Base-by-base conservation (phyloP, 2,329 filamentous ascomycete species). In the Juglanconis sp. region DNA sequence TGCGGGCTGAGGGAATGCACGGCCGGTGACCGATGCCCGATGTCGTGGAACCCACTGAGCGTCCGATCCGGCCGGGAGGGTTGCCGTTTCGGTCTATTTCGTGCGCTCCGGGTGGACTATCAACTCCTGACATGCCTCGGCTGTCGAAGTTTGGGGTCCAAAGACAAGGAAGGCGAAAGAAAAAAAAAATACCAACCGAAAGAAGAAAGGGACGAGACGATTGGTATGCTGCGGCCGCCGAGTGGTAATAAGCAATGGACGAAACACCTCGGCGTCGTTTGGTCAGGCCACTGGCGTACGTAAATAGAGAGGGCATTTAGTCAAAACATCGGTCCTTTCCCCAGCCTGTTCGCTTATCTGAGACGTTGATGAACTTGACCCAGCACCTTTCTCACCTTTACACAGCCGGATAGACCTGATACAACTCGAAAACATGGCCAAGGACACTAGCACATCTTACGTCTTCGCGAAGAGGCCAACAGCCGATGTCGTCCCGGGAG, bases 381-480 rank as follows among this genome's bases (percentile, higher is more conserved):
- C 38, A 42, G n/a, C 38, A 9, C 9, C 10, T 42, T 42, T 48
- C 15, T 10, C 30, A 48, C 46, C 24, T 36, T 24, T 24, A 24
- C 17, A 24, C 17, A 24, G 3, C 10, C 17, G 11, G 44, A 56
- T 5, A 38, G 31, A 17, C 11, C 8, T 31, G 13, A 31, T 17
- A 53, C 8, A 53, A 31, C 32, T 5, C 9, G 46, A 9, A 48
- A 51, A 47, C 3, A 64, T 64, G 62, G 62, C 57, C 8, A 56
- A 62, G 15, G 59, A 62, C 44, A 59, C 34, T 47, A 60, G 42
- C 36, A 30, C 54, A 5, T 60, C 62, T 4, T 51, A 60, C 63
- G 77, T 84, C 63, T 83, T 91, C 61, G 85, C 84, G 56, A 81
- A 90, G 74, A 80, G 88, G 53, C 88, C 88, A 9, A 79, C 73